A percentile compares a stretch with the other conserved stretches of the same genome.
These are phyloP conservation scores for Suhomyces sp. DNA, from an alignment of 805 yeast species.

Conservation along the genomic window DNA sequence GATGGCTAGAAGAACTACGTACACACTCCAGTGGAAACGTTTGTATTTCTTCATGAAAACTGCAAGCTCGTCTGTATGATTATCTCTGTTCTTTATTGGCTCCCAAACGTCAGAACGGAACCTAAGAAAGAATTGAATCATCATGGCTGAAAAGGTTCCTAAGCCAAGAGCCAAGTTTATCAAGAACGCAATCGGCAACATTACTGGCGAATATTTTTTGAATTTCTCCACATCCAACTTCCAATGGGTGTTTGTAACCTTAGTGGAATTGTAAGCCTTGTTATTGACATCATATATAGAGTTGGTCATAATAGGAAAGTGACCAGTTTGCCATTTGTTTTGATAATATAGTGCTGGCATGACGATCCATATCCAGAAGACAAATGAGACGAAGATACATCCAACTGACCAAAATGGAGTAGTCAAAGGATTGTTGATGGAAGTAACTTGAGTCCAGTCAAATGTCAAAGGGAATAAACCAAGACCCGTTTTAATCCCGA, in stretches of 20 bases:
- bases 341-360: constrained; percentile 16
- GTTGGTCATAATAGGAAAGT: neutral
- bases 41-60: neutral
- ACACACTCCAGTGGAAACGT: neutral
- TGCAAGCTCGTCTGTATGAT: neutral
- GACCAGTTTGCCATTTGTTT: constrained; percentile 17
- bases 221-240: neutral
- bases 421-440: constrained; percentile 15
- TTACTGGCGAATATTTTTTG: neutral
- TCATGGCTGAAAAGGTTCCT: neutral
- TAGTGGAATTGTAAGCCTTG: neutral
- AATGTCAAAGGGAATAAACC: constrained; percentile 27
- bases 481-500: constrained; percentile 24
- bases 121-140: neutral
- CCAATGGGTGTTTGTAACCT: neutral
- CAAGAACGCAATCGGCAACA: neutral
- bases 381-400: neutral
- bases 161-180: neutral
- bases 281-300: neutral
- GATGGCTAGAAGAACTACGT: neutral
- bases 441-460: constrained; percentile 25
- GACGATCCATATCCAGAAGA: neutral
- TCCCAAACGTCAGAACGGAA: neutral
- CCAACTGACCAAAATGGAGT: constrained; percentile 13
- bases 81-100: neutral